These are phyloP conservation scores for Pseudovirgaria hyperparasitica DNA, from an alignment of 2,329 filamentous ascomycete genomes.

Conservation along the genomic window DNA sequence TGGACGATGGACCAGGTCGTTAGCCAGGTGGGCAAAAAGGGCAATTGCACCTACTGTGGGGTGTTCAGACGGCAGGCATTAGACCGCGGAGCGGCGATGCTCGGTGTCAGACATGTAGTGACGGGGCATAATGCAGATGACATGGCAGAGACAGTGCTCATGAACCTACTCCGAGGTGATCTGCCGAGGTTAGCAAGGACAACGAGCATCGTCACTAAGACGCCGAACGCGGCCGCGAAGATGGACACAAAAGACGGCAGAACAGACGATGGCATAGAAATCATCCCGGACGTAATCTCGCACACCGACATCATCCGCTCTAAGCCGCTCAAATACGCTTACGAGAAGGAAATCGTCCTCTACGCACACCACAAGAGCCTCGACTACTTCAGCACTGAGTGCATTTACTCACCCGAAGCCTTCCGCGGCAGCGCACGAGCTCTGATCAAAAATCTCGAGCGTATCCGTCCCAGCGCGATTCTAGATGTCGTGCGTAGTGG, in stretches of 20 bases:
- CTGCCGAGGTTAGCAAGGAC: conserved; percentile 75
- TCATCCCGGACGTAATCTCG: conserved; percentile 4
- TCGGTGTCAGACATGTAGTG: conserved; percentile 85
- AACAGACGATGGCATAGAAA: conserved; percentile 3
- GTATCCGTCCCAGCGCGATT: conserved; percentile 85
- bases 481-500: conserved; percentile 89
- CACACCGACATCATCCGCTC: conserved; percentile 82
- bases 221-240: conserved; percentile 34
- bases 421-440: conserved; percentile 86
- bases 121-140: conserved; percentile 98
- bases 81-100: conserved; percentile 76
- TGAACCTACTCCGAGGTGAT: conserved; percentile 90
- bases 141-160: conserved; percentile 90
- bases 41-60: conserved; percentile 97
- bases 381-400: conserved; percentile 97
- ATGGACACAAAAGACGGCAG: conserved; percentile 2
- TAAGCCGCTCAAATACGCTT: conserved; percentile 95
- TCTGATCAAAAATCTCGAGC: conserved; percentile 90
- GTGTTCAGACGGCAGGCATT: conserved; percentile 91
- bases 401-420: conserved; percentile 94
- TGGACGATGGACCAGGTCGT: conserved; percentile 99
- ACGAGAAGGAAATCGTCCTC: conserved; percentile 97
- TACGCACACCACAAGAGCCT: conserved; percentile 95
- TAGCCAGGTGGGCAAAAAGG: conserved; percentile 90
- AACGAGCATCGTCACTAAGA: conserved; percentile 70